A percentile compares a stretch with the other conserved stretches of the same genome.
Evolutionary conservation across 1,139 yeast genomes (phyloP).

Genomic region (Nakaseomyces glabratus): DNA sequence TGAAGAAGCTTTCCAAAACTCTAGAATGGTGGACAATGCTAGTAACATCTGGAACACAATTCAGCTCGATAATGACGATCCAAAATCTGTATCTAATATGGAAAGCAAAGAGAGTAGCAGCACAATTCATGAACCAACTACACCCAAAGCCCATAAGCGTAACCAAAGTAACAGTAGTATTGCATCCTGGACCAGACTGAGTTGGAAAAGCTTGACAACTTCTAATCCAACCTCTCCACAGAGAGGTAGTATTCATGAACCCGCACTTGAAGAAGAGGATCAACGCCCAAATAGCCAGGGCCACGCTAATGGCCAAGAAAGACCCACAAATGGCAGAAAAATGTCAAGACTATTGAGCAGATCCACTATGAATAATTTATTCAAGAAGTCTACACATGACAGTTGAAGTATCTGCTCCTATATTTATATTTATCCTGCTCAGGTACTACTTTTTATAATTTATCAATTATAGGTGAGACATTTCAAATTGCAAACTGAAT

Average conservation of each 20-base stretch:
- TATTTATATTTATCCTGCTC: too few relatives aligned
- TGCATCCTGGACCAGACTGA: slow-evolving; percentile 10
- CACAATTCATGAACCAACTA: neutral
- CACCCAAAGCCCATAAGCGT: slow-evolving; percentile 14
- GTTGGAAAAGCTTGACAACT: slow-evolving; percentile 8
- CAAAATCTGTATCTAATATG: neutral
- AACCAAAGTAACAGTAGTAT: slow-evolving; percentile 18
- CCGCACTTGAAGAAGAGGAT: neutral
- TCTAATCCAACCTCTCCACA: slow-evolving; percentile 5
- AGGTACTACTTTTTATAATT: too few relatives aligned
- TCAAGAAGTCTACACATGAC: slow-evolving; percentile 24
- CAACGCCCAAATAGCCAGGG: slow-evolving; percentile 11
- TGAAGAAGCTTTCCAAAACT: neutral
- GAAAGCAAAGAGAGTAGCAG: neutral
- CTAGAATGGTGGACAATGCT: slow-evolving; percentile 1
- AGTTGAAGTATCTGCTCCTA: too few relatives aligned
- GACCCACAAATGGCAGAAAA: slow-evolving; percentile 16
- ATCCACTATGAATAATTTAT: slow-evolving; percentile 23
- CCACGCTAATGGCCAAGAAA: slow-evolving; percentile 6
- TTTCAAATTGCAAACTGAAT: too few relatives aligned
- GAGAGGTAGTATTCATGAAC: slow-evolving; percentile 3
- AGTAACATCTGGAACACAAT: slow-evolving; percentile 4
- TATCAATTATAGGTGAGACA: too few relatives aligned
- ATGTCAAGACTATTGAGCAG: slow-evolving; percentile 25
- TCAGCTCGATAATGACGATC: neutral